A percentile compares a stretch with the other conserved stretches of the same genome.
These are phyloP conservation scores for Heteromeles arbutifolia DNA, from an alignment of 306 rosid species.

Conservation along the genomic window DNA sequence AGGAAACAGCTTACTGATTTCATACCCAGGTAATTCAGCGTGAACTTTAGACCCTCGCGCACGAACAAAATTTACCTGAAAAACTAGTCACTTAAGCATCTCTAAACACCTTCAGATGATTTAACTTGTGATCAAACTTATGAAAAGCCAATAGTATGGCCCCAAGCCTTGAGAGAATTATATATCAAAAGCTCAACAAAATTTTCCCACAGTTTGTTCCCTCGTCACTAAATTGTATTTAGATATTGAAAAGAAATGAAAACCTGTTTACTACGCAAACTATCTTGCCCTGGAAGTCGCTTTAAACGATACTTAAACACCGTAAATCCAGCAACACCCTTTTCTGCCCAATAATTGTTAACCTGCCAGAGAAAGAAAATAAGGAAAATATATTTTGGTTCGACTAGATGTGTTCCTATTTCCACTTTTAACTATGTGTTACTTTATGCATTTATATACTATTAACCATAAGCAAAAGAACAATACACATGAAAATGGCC, in stretches of 20 bases:
- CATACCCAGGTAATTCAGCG: conserved; percentile 35
- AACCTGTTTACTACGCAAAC: conserved; percentile 26
- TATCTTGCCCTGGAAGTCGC: conserved; percentile 22
- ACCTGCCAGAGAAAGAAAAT: conserved; percentile 7
- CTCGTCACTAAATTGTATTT: not conserved
- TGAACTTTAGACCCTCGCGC: conserved; percentile 15
- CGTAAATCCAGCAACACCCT: conserved; percentile 26
- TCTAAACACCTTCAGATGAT: not conserved
- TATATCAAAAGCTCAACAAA: not conserved
- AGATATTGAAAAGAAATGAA: not conserved
- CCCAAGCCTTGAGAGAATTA: not conserved
- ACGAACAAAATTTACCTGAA: conserved; percentile 31
- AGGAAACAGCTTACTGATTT: not conserved
- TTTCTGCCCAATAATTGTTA: conserved; percentile 23
- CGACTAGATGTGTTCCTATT: not conserved
- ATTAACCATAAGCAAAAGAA: not conserved
- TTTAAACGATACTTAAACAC: conserved; percentile 28
- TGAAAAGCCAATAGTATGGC: not conserved
- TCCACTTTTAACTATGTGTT: not conserved
- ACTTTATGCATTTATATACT: not conserved
- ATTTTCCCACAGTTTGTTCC: not conserved
- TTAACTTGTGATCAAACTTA: not conserved
- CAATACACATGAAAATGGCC: not conserved
- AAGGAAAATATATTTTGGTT: not conserved
- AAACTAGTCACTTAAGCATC: not conserved